Base-by-base conservation (phyloP, 768 basidiomycete species). In the Tremella yokohamensis region DNA sequence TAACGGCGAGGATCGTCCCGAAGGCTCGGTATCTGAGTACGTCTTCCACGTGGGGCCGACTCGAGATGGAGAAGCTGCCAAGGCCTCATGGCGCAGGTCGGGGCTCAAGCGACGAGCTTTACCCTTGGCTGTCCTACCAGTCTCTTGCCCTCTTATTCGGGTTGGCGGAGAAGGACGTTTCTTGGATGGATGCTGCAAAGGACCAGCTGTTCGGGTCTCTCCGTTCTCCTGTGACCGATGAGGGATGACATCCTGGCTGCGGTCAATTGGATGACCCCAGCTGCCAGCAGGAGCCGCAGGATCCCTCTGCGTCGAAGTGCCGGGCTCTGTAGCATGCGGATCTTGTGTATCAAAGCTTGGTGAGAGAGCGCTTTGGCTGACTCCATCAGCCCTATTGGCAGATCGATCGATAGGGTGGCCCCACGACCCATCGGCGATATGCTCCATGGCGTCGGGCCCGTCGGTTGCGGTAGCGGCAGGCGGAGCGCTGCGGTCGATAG, bases 211-310 rank as follows among this genome's bases (percentile, higher is more conserved):
- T 15, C 15, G 6, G 6, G 42, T 22, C n/a, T 16, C 22, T 15
- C 15, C 22, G 4, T 18, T 45, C 22, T 4, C 6, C 4, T 6
- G 8, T 15, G 42, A 45, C n/a, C 8, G n/a, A 4, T 22, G 42
- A 45, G 42, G 42, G 42, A 45, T 16, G 15, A 22, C 4, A 45
- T 8, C 42, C 42, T n/a, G 22, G 15, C 42, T 34, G 42, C n/a
- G 42, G 42, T 45, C 29, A 34, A 45, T 45, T 16, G 42, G 42
- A 45, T 45, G n/a, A 45, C 42, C 42, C 42, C 42, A 45, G n/a
- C n/a, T 18, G 22, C 42, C 42, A 45, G 42, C n/a, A 6, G n/a
- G n/a, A 18, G n/a, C 42, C 8, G n/a, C 42, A 15, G 42, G 6
- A 4, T 22, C 42, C 22, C 6, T 8, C 22, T 6, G 42, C 6